These are phyloP conservation scores for Conticribra weissflogii DNA, from an alignment of 108 stramenopile genomes.

Conservation along the genomic window DNA sequence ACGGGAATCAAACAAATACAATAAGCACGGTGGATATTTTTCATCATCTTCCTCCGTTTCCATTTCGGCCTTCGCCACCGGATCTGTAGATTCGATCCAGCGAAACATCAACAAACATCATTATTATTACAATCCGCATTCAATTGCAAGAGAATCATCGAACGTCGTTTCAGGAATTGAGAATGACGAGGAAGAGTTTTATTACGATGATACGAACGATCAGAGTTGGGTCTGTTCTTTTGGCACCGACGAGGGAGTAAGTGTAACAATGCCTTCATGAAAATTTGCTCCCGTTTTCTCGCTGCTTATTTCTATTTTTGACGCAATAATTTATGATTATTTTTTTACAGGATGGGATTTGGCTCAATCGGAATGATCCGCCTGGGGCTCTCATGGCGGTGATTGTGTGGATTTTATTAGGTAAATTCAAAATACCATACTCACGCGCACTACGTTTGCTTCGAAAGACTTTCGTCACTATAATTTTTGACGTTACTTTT, in stretches of 20 bases:
- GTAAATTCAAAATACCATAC: not conserved
- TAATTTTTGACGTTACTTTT: too few relatives aligned
- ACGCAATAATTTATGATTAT: too few relatives aligned
- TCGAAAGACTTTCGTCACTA: too few relatives aligned
- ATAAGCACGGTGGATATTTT: too few relatives aligned
- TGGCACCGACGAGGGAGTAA: conserved; percentile 38
- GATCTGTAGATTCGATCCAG: too few relatives aligned
- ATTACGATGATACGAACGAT: conserved; percentile 47
- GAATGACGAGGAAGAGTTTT: conserved; percentile 25
- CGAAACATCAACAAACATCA: not conserved
- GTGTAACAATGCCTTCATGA: too few relatives aligned
- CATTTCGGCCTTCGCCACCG: too few relatives aligned
- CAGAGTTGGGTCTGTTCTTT: conserved; percentile 32
- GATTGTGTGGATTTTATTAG: conserved; percentile 63
- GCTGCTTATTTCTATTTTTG: too few relatives aligned
- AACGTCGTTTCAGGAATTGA: conserved; percentile 9
- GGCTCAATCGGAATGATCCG: conserved; percentile 72
- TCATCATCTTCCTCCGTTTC: too few relatives aligned
- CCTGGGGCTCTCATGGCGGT: conserved; percentile 74
- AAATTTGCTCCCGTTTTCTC: too few relatives aligned
- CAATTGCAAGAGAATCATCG: not conserved
- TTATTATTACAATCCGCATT: not conserved
- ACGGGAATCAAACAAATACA: too few relatives aligned
- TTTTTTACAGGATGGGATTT: conserved; percentile 64
- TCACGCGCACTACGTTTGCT: not conserved